Conservation (phyloP, 768 basidiomycete genomes). For the Nevesoporus exiguus region DNA sequence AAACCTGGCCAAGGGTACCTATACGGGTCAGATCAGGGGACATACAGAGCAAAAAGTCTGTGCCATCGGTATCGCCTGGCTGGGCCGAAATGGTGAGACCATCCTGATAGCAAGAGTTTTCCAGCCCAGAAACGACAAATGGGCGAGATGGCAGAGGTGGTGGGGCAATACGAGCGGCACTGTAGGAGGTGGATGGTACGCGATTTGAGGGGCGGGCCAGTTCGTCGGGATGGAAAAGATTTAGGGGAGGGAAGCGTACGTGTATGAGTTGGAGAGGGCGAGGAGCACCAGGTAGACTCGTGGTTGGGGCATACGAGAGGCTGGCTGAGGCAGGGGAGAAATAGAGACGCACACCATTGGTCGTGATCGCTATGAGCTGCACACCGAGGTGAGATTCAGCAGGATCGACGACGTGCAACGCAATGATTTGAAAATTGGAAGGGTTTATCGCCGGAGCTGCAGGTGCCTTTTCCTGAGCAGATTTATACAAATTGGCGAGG, state of each 20-base stretch:
- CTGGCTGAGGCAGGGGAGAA: slow-evolving; percentile 56
- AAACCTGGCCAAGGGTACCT: slow-evolving; percentile 65
- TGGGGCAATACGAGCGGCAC: slow-evolving; percentile 40
- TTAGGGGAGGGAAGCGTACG: slow-evolving; percentile 74
- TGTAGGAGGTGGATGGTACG: slow-evolving; percentile 42
- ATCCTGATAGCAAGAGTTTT: slow-evolving; percentile 60
- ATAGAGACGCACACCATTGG: slow-evolving; percentile 81
- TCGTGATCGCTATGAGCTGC: slow-evolving; percentile 78
- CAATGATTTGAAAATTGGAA: slow-evolving; percentile 65
- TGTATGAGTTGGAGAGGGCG: slow-evolving; percentile 65
- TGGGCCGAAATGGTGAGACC: slow-evolving; percentile 72
- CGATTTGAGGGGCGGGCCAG: slow-evolving; percentile 51
- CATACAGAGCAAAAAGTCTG: slow-evolving; percentile 70
- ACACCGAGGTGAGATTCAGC: slow-evolving; percentile 65
- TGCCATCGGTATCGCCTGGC: slow-evolving; percentile 67
- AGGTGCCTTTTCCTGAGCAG: slow-evolving; percentile 77
- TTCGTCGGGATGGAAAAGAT: slow-evolving; percentile 75
- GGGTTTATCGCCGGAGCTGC: slow-evolving; percentile 70
- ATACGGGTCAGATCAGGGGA: slow-evolving; percentile 75
- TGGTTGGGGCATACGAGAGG: slow-evolving; percentile 45
- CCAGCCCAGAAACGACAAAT: slow-evolving; percentile 56
- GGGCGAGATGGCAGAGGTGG: slow-evolving; percentile 49
- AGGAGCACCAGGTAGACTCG: slow-evolving; percentile 24
- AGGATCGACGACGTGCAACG: slow-evolving; percentile 64
- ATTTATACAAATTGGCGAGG: slow-evolving; percentile 68